phyloP scores from a whole-genome alignment of 257 asterid genomes.

The Dorcoceras hygrometricum region DNA sequence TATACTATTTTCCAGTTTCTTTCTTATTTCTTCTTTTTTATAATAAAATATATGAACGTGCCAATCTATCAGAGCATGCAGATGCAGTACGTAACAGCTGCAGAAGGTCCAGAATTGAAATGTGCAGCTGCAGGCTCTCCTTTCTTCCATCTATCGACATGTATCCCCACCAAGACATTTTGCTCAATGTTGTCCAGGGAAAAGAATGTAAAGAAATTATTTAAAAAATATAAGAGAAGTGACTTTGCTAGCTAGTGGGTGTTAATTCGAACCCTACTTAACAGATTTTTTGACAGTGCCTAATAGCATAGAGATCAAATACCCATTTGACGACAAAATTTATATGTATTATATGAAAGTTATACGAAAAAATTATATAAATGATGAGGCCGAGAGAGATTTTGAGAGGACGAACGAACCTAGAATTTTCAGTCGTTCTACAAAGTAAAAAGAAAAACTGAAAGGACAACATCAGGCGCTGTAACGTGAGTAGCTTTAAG shows the following conservation, averaged over 20 bases:
- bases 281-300: no score
- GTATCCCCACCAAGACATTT: background rate
- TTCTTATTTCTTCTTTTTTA: background rate
- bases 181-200: background rate
- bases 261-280: no score
- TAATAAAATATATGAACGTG: conserved; percentile 72
- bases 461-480: conserved; percentile 23
- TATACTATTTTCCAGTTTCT: background rate
- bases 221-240: no score
- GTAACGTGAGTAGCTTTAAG: background rate
- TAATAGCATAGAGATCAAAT: no score
- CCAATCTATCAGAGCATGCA: conserved; percentile 49
- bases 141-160: conserved; percentile 13
- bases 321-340: no score
- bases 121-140: conserved; percentile 38
- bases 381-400: no score
- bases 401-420: no score
- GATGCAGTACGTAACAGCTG: conserved; percentile 27
- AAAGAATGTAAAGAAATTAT: no score
- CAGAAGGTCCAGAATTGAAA: conserved; percentile 35
- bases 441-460: conserved; percentile 4
- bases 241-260: background rate
- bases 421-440: no score
- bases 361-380: no score
- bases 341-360: no score